Evolutionary conservation across 2,329 filamentous ascomycete genomes (phyloP).

Genomic region (Biscogniauxia mediterranea): DNA sequence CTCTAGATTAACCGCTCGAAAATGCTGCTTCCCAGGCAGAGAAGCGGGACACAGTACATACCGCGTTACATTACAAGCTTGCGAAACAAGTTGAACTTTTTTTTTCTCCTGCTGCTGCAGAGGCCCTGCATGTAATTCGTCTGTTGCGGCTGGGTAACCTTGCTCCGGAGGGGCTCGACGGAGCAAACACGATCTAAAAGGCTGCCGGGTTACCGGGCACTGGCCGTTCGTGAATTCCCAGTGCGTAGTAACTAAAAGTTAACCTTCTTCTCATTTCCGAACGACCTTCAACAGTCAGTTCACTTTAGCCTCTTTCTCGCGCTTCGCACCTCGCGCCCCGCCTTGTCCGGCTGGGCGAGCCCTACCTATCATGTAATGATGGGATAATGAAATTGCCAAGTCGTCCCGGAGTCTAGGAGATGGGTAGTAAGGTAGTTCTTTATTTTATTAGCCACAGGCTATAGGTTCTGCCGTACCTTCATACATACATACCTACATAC

Average conservation of each 20-base stretch:
- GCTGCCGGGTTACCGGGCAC: background rate
- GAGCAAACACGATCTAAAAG: background rate
- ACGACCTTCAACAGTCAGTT: background rate
- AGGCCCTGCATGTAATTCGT: background rate
- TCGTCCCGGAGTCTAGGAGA: background rate
- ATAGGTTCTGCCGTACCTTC: background rate
- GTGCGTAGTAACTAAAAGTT: background rate
- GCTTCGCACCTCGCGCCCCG: too few relatives aligned
- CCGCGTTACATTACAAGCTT: background rate
- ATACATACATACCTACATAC: background rate
- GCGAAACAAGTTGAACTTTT: background rate
- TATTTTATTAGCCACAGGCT: background rate
- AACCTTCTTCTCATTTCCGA: background rate
- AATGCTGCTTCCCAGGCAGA: background rate
- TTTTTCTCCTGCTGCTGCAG: background rate
- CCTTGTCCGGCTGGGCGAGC: background rate
- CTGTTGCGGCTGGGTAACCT: background rate
- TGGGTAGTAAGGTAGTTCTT: too few relatives aligned
- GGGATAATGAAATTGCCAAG: background rate
- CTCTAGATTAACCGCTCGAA: background rate
- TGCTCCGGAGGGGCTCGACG: background rate
- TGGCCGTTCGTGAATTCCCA: background rate
- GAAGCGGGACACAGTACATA: background rate
- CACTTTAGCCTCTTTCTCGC: background rate
- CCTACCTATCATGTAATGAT: background rate